Evolutionary conservation across 106 monocot species (phyloP).

Genomic region (Allium cepa): DNA sequence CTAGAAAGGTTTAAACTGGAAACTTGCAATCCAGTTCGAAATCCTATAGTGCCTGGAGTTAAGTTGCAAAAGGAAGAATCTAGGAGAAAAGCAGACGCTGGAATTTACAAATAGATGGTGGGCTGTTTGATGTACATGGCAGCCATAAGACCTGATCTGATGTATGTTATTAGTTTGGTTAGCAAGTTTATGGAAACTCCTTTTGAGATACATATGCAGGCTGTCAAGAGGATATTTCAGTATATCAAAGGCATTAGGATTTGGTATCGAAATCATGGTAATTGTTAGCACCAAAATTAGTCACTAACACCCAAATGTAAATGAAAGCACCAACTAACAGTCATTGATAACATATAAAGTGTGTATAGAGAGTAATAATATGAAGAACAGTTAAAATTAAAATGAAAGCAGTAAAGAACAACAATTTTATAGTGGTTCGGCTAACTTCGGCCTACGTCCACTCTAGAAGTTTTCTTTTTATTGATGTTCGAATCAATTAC

Average conservation of each 20-base stretch:
- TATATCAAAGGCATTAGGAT: background rate
- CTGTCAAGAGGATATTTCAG: background rate
- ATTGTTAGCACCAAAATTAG: too few species aligned
- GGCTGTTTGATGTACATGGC: slow-evolving; percentile 5
- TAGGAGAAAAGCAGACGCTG: background rate
- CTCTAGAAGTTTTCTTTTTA: too few species aligned
- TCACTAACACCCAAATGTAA: too few species aligned
- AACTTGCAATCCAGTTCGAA: background rate
- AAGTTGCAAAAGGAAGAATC: background rate
- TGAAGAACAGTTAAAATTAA: too few species aligned
- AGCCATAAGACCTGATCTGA: slow-evolving; percentile 2
- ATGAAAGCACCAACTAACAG: too few species aligned
- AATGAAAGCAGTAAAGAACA: too few species aligned
- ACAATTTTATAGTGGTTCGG: too few species aligned
- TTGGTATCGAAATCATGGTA: background rate
- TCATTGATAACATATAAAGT: too few species aligned
- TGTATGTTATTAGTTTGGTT: background rate
- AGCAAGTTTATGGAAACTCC: background rate
- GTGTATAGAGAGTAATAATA: too few species aligned
- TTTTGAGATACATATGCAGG: background rate
- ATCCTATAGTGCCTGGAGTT: background rate
- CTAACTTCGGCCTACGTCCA: too few species aligned
- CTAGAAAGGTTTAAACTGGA: background rate
- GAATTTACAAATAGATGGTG: background rate
- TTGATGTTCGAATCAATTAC: too few species aligned